phyloP scores from a whole-genome alignment of 2,329 filamentous ascomycete species.

The Monosporascus sp. region DNA sequence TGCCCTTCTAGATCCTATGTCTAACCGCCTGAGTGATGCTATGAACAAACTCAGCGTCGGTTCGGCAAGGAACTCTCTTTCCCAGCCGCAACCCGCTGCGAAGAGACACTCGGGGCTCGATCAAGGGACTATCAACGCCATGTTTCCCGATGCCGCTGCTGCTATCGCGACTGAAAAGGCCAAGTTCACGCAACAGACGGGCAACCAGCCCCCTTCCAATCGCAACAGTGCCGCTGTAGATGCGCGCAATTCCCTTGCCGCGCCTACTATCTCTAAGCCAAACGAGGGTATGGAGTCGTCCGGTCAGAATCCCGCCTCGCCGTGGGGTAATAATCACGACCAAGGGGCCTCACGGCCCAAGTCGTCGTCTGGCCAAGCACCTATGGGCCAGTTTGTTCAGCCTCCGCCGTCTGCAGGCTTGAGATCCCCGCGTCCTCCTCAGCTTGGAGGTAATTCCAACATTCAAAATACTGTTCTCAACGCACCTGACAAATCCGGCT shows the following conservation, averaged over 20 bases:
- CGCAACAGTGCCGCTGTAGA: conserved; percentile 83
- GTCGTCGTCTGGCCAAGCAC: conserved; percentile 69
- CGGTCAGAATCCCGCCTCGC: conserved; percentile 66
- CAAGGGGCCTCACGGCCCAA: conserved; percentile 61
- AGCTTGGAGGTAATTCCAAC: conserved; percentile 60
- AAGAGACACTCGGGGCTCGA: conserved; percentile 96
- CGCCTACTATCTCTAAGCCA: conserved; percentile 68
- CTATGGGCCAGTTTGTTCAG: conserved; percentile 94
- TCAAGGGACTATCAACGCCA: conserved; percentile 88
- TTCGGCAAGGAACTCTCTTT: conserved; percentile 78
- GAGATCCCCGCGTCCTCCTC: conserved; percentile 70
- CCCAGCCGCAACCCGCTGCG: conserved; percentile 68
- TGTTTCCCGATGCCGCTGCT: conserved; percentile 97
- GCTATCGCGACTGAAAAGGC: conserved; percentile 99
- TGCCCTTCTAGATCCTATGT: conserved; percentile 76
- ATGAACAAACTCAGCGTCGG: conserved; percentile 94
- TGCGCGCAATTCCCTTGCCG: conserved; percentile 67
- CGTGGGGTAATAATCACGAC: conserved; percentile 63
- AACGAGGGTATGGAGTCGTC: conserved; percentile 57
- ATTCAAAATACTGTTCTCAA: conserved; percentile 81
- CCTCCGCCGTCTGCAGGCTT: conserved; percentile 69
- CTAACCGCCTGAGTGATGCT: conserved; percentile 87
- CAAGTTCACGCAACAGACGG: conserved; percentile 93
- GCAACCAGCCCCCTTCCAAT: conserved; percentile 83
- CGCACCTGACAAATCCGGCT: conserved; percentile 59